Base-by-base conservation (phyloP, 139 green algal genomes). In the Pleodorina starrii region DNA sequence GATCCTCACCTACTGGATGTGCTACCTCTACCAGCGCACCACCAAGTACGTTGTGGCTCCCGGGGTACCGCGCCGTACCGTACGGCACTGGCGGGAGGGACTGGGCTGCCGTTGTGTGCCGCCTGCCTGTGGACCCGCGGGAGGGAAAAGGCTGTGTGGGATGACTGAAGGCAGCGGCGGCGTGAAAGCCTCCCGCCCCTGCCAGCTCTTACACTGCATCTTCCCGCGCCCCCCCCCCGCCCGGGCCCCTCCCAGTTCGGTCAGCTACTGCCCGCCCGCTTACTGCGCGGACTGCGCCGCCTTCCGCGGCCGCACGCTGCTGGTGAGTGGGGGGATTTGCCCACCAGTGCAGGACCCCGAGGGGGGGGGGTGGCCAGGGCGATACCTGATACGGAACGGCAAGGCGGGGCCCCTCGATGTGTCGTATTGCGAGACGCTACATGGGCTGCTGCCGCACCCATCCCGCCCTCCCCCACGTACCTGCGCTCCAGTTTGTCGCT, bases 1-100 rank as follows among this genome's bases (percentile, higher is more conserved):
- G 90, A 91, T 94, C 66, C 89, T 99, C 19, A 98, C 96, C 11
- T 97, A 98, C 93, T 96, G 95, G 93, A 84, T 99, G 77, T 98
- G 94, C 91, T 98, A 98, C 94, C 92, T 95, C 36, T 99, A 97
- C 89, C 95, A 89, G 85, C 94, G 96, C 84, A 97, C 95, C 93
- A 97, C 94, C 0, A 90, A 94, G 86, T 94, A 83, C 51, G 86
- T 80, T 21, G n/a, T n/a, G n/a, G n/a, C n/a, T n/a, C n/a, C n/a
- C n/a, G n/a, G n/a, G n/a, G n/a, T n/a, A n/a, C n/a, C n/a, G n/a
- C n/a, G n/a, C n/a, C n/a, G n/a, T n/a, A n/a, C n/a, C n/a, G n/a
- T n/a, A n/a, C n/a, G n/a, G n/a, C n/a, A n/a, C n/a, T n/a, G n/a
- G n/a, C n/a, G n/a, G n/a, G n/a, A n/a, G n/a, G 50, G 50, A 17